These are phyloP conservation scores for Ilyonectria destructans DNA, from an alignment of 2,329 filamentous ascomycete genomes.

Conservation along the genomic window DNA sequence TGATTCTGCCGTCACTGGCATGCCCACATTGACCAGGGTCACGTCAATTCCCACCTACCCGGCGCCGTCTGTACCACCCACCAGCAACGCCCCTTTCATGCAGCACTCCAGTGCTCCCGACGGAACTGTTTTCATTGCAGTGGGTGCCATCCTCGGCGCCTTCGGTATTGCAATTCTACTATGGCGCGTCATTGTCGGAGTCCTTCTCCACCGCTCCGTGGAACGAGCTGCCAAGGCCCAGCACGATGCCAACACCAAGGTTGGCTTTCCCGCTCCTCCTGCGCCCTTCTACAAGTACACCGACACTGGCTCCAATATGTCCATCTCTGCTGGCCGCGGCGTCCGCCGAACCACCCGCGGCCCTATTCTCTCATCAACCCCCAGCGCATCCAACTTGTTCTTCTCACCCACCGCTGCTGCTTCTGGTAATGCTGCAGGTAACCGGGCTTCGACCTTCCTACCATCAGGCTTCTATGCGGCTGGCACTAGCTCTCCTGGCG, in stretches of 20 bases:
- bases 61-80: constrained; percentile 84
- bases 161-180: constrained; percentile 86
- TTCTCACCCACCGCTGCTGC: constrained; percentile 92
- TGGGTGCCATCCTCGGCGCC: constrained; percentile 89
- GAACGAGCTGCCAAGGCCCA: constrained; percentile 87
- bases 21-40: constrained; percentile 62
- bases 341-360: constrained; percentile 68
- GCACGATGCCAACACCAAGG: constrained; percentile 79
- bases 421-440: constrained; percentile 73
- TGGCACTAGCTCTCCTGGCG: constrained; percentile 67
- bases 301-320: constrained; percentile 71
- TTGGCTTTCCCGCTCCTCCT: constrained; percentile 72
- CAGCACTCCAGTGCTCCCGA: constrained; percentile 88
- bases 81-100: constrained; percentile 91
- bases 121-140: constrained; percentile 96
- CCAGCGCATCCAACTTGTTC: constrained; percentile 83
- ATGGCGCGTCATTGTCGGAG: constrained; percentile 91
- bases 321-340: constrained; percentile 66
- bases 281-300: constrained; percentile 77
- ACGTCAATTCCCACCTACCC: constrained; percentile 73
- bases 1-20: constrained; percentile 49
- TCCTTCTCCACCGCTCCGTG: constrained; percentile 92
- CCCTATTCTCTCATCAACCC: constrained; percentile 69
- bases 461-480: constrained; percentile 94
- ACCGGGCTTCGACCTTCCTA: constrained; percentile 85